phyloP scores from a whole-genome alignment of 2,329 filamentous ascomycete species.

The Xylaria arbuscula region DNA sequence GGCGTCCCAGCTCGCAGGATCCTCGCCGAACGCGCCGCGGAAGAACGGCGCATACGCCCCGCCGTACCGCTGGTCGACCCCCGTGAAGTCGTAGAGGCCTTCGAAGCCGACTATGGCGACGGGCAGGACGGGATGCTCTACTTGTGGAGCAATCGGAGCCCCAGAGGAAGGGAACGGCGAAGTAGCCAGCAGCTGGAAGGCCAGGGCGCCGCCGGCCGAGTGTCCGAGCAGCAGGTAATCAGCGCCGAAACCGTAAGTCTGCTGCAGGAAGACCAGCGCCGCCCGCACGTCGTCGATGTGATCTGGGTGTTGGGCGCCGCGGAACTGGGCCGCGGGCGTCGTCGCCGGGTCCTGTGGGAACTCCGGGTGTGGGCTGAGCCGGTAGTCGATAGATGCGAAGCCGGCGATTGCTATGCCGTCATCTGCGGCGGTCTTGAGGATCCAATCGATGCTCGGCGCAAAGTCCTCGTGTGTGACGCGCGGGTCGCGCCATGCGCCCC shows the following conservation, averaged over 20 bases:
- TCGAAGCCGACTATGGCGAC: constrained; percentile 68
- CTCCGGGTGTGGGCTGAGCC: constrained; percentile 66
- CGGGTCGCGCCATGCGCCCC: constrained; percentile 73
- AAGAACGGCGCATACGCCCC: constrained; percentile 68
- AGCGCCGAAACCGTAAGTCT: constrained; percentile 55
- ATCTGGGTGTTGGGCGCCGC: constrained; percentile 66
- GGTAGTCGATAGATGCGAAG: constrained; percentile 73
- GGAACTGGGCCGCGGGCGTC: constrained; percentile 49
- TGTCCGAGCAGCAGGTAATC: constrained; percentile 70
- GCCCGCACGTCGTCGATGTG: constrained; percentile 68
- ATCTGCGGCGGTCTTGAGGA: constrained; percentile 48
- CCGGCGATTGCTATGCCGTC: constrained; percentile 59
- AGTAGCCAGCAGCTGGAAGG: constrained; percentile 67
- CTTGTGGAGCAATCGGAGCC: constrained; percentile 24
- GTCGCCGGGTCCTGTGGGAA: constrained; percentile 57
- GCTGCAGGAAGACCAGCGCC: constrained; percentile 63
- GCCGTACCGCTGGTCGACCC: constrained; percentile 60
- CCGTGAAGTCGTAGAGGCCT: constrained; percentile 74
- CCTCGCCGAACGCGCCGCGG: constrained; percentile 68
- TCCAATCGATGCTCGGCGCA: constrained; percentile 56
- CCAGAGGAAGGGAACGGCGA: constrained; percentile 43
- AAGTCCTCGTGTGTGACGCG: constrained; percentile 60
- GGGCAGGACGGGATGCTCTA: constrained; percentile 53
- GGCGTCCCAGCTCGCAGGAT: constrained; percentile 61
- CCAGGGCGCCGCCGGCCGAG: constrained; percentile 71